Evolutionary conservation across 1,284 basidiomycete genomes (phyloP), one percentile per base, ranked within the genome.

Genomic region (Cutaneotrichosporon cyanovorans): DNA sequence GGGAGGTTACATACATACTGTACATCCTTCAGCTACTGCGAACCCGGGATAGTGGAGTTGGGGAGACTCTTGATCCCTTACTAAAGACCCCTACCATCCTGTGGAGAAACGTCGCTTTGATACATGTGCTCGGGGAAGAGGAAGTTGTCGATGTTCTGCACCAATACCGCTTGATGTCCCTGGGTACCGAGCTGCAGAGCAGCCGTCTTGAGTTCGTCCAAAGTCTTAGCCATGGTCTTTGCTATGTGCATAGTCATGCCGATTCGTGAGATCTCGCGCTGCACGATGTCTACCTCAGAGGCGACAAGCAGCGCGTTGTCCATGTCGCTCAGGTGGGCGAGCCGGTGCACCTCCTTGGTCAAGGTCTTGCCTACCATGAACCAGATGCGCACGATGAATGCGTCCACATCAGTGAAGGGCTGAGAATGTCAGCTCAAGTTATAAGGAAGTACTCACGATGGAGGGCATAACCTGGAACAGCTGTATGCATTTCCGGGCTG

Each of bases 311-410:
- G n/a, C 21, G 18, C 37, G n/a, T 35, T 18, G 10, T 43, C 44
- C 8, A 10, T 18, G 45, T 69, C 60, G n/a, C 60, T 60, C 2
- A 49, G n/a, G 10, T 55, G 38, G 9, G 37, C 44, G 18, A 62
- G 51, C 23, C 67, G 53, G 33, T 62, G 58, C 34, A 61, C 42
- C 51, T 69, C 67, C 49, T 68, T 68, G 48, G 66, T 49, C 23
- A 69, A 46, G 1, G 58, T 48, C 44, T 65, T 65, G 25, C 59
- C 57, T 15, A 66, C 57, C 56, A 69, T 59, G 41, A 60, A 60
- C 67, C 66, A 69, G 15, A 68, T 60, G 21, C 66, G 52, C 12
- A 65, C 48, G 6, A 60, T 48, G 43, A 66, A 63, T 10, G 62
- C 59, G 36, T 69, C 67, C 21, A 65, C 59, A 35, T 67, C 67